Conservation (phyloP, 2,329 filamentous ascomycete species). For the Aspergillus arachidicola region DNA sequence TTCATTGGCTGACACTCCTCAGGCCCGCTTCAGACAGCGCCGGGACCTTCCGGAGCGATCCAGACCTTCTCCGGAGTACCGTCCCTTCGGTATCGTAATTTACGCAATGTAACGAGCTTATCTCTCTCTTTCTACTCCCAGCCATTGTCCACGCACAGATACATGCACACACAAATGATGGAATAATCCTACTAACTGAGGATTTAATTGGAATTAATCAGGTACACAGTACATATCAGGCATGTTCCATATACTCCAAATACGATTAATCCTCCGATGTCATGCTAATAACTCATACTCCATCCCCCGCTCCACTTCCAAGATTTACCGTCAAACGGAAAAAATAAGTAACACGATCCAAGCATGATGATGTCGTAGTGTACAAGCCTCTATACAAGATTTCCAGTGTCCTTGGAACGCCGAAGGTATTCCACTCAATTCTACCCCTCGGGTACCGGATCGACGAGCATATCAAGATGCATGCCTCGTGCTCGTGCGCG, state of each 20-base stretch:
- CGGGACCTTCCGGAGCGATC: slow-evolving; percentile 22
- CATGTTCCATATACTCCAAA: background rate
- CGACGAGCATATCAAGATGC: slow-evolving; percentile 18
- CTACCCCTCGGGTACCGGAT: slow-evolving; percentile 8
- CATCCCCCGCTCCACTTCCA: background rate
- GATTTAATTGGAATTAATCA: background rate
- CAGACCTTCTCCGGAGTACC: background rate
- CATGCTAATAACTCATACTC: background rate
- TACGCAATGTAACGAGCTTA: slow-evolving; percentile 4
- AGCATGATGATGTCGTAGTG: background rate
- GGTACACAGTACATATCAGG: background rate
- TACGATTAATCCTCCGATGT: background rate
- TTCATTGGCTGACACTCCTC: slow-evolving; percentile 20
- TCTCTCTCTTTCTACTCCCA: background rate
- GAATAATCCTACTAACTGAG: background rate
- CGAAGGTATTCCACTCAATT: slow-evolving; percentile 10
- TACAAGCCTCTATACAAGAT: background rate
- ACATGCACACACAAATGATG: background rate
- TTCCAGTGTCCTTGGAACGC: slow-evolving; percentile 1
- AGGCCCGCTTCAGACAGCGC: slow-evolving; percentile 11
- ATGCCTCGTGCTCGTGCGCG: slow-evolving; percentile 18
- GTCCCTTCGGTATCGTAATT: slow-evolving; percentile 9
- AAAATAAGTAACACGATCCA: background rate
- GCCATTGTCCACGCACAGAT: background rate
- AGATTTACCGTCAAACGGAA: background rate